phyloP scores from a whole-genome alignment of 2,329 filamentous ascomycete genomes.

The Fusarium floridanum region DNA sequence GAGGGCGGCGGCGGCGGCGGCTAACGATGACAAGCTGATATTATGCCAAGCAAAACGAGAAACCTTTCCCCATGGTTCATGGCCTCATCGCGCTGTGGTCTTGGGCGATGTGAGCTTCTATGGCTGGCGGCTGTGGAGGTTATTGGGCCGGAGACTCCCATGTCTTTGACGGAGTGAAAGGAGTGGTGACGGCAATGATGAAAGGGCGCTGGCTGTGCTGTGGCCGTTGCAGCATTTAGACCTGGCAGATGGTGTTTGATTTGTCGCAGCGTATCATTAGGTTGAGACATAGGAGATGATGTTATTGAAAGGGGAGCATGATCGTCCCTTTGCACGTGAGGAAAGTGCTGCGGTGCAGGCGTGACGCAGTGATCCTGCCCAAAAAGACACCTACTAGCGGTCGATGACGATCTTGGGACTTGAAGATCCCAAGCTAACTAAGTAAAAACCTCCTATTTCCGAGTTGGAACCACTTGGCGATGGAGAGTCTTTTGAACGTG shows the following conservation, averaged over 20 bases:
- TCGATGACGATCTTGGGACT: slow-evolving; percentile 29
- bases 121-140: not conserved
- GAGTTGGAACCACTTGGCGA: not conserved
- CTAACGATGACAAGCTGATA: slow-evolving; percentile 14
- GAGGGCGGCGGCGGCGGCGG: not conserved
- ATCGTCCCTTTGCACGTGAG: slow-evolving; percentile 2
- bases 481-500: not conserved
- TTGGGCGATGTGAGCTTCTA: not conserved
- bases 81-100: not conserved
- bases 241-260: not conserved
- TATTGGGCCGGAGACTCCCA: slow-evolving; percentile 3
- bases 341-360: not conserved
- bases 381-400: slow-evolving; percentile 1
- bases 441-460: slow-evolving; percentile 31
- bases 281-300: slow-evolving; percentile 3
- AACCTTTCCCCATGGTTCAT: not conserved
- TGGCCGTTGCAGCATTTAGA: not conserved
- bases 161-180: not conserved
- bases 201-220: slow-evolving; percentile 3
- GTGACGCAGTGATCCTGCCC: slow-evolving; percentile 16
- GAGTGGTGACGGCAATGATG: slow-evolving; percentile 9
- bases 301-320: not conserved
- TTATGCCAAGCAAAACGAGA: slow-evolving; percentile 2
- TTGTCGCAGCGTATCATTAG: slow-evolving; percentile 8
- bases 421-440: slow-evolving; percentile 26